Evolutionary conservation across 1,139 yeast species (phyloP), one percentile per base, ranked within the genome.

Genomic region (Blastobotrys apis): DNA sequence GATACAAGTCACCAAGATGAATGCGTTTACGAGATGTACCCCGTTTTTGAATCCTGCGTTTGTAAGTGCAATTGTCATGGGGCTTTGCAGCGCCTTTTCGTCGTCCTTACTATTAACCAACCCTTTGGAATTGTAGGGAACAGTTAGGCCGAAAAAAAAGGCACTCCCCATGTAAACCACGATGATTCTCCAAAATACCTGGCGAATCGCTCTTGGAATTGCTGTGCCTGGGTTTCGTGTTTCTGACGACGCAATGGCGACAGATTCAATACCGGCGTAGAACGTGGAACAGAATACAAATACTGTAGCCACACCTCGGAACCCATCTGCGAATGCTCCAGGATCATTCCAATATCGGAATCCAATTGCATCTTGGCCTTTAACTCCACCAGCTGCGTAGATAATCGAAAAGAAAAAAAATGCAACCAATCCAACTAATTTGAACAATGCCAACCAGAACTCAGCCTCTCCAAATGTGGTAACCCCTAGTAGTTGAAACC

Each of bases 171-270:
- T 80, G 73, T 85, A 90, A 63, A 90, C 84, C 47, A 87, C 68
- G 52, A 85, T 65, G 55, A 90, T 86, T 66, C 97, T 78, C 69
- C 79, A 75, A 54, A 87, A 78, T 30, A 87, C 94, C 60, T 84
- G 84, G 57, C 81, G 78, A 58, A 86, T 84, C 26, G 96, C 96
- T 48, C 75, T 74, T 47, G 96, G 96, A 43, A 90, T 85, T 12
- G 94, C 74, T 53, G 77, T 79, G 62, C 84, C 74, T 47, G 97
- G 96, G 65, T 85, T 84, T 41, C 77, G 74, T 40, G 92, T 77
- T 67, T 90, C 97, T 62, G 95, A 95, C 16, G 94, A 92, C 4
- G 95, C 79, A 46, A 90, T 77, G 56, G 95, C 96, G 25, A 85
- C 84, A 54, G 85, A 74, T 66, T 90, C 97, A 50, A 90, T 81